Base-by-base conservation (phyloP, 1,284 basidiomycete genomes). In the Papiliotrema flavescens region DNA sequence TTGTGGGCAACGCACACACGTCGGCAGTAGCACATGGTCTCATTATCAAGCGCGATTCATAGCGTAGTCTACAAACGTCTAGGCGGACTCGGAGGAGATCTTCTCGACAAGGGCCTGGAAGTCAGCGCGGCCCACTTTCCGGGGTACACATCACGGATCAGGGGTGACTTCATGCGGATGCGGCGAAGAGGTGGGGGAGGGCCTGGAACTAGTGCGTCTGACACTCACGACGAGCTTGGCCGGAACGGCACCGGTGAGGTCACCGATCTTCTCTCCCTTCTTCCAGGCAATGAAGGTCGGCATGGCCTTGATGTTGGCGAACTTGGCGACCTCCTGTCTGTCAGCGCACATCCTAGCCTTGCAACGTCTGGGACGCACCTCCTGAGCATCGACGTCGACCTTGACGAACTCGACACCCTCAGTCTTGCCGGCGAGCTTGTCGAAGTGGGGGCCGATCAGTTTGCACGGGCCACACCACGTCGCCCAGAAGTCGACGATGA, bases 251-350 rank as follows among this genome's bases (percentile, higher is more conserved):
- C 88, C 88, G 48, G 84, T 80, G 53, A 85, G 67, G 32, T 84
- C 81, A 45, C 80, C 80, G 57, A 86, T 71, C 74, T 84, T 82
- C 65, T 83, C 63, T 44, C 87, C 87, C 60, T 83, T 79, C 79
- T 87, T 82, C 82, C 84, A 89, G 35, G 83, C 79, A 53, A 83
- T 76, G 79, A 90, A 90, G 2, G 88, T 89, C 17, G 89, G 89
- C 84, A 90, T 87, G 76, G 86, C 86, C 66, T 83, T 82, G 76
- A 96, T 83, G 50, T 83, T 84, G 54, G 86, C 83, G 73, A 87
- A 86, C 67, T 83, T 74, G 8, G 80, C 77, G 60, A 83, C 76
- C 59, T 81, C 75, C 76, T 78, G 49, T 14, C 6, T 36, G 36
- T 47, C 34, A 52, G 37, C 39, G 39, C 9, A 34, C 13, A 14